Percentiles rank a stretch among this genome's conserved stretches.
These are phyloP conservation scores for Neurospora sp. DNA, from an alignment of 495 filamentous ascomycete species.

Conservation along the genomic window DNA sequence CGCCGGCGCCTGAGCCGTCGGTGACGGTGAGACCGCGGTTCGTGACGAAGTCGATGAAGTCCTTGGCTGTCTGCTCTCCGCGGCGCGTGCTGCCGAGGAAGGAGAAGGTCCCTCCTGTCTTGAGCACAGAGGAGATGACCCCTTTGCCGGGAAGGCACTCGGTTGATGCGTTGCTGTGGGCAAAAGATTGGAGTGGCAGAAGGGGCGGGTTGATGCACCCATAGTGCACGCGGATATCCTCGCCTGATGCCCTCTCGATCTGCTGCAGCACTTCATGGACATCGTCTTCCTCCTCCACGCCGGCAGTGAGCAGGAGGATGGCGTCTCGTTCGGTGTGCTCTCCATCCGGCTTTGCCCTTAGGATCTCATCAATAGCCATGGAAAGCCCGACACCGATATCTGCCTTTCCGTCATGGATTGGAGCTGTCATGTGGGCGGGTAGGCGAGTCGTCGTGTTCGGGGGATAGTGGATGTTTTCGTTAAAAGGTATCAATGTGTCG, in stretches of 20 bases:
- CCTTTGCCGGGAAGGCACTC: conserved; percentile 5
- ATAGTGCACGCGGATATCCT: conserved; percentile 18
- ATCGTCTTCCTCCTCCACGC: conserved; percentile 2
- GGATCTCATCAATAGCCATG: conserved; percentile 10
- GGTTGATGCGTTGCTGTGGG: not conserved
- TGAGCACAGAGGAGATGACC: conserved; percentile 13
- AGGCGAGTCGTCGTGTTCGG: not conserved
- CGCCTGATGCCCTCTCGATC: conserved; percentile 6
- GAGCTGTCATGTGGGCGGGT: not conserved
- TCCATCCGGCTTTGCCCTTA: conserved; percentile 8
- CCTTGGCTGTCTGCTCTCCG: not conserved
- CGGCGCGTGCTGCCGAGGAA: conserved; percentile 2
- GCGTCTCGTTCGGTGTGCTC: conserved; percentile 13
- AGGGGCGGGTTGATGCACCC: conserved; percentile 10
- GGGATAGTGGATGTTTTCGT: not conserved
- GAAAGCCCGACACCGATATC: conserved; percentile 10
- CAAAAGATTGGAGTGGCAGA: not conserved
- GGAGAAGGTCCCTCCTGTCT: conserved; percentile 12
- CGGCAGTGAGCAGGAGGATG: conserved; percentile 7
- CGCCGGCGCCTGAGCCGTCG: conserved; percentile 1
- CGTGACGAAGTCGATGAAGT: conserved; percentile 11
- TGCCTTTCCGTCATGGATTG: not conserved
- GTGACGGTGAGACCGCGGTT: conserved; percentile 7
- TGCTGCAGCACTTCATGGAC: conserved; percentile 1
- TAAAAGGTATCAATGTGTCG: not conserved